These are phyloP conservation scores for Fulvia fulva DNA, from an alignment of 2,329 filamentous ascomycete genomes.

Conservation along the genomic window DNA sequence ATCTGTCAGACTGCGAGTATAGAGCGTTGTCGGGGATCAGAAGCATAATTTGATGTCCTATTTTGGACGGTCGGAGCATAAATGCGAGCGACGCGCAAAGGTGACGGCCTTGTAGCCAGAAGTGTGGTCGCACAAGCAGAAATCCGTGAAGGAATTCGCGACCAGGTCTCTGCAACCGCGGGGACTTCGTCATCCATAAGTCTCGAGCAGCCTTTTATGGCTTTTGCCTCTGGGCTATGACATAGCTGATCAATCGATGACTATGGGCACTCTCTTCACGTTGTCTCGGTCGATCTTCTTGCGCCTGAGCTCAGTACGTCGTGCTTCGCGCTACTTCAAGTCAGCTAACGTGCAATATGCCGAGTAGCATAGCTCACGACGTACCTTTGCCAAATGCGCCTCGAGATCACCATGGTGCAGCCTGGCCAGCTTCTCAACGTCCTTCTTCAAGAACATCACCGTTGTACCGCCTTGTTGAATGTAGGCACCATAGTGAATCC, in stretches of 20 bases:
- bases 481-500: conserved; percentile 26
- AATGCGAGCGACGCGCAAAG: background rate
- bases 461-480: conserved; percentile 16
- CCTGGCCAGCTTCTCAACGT: conserved; percentile 23
- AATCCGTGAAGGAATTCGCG: too few relatives aligned
- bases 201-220: background rate
- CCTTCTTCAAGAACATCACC: conserved; percentile 28
- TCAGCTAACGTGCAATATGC: background rate
- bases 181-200: background rate
- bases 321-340: conserved; percentile 2
- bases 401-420: conserved; percentile 22
- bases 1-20: background rate
- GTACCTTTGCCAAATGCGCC: conserved; percentile 13
- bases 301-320: background rate
- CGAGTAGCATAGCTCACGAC: background rate
- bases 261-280: background rate
- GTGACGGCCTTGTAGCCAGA: too few relatives aligned
- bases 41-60: background rate
- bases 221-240: too few relatives aligned
- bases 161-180: too few relatives aligned
- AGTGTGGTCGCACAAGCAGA: too few relatives aligned
- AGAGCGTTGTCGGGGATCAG: background rate
- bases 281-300: background rate
- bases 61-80: background rate
- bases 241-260: background rate